Evolutionary conservation across 169 alveolate genomes (phyloP), one percentile per base, ranked within the genome.

Genomic region (Plasmodium blacklocki): DNA sequence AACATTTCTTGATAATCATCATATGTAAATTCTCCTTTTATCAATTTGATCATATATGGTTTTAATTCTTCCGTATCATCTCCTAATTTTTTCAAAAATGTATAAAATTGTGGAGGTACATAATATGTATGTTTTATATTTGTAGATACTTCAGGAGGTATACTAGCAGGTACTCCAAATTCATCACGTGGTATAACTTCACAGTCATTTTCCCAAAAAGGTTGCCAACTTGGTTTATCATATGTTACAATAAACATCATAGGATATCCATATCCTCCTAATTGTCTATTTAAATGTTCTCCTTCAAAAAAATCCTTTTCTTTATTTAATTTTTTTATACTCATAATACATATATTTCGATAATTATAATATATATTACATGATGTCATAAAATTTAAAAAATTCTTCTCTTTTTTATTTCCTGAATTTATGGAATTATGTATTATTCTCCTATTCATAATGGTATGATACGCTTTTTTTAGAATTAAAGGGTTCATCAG

Each of bases 1-100:
- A 96, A 96, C 98, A 96, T 96, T 88, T 96, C 98, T 88, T 96
- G 97, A 85, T 95, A 96, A 88, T 96, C 98, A 59, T 95, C 95
- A 88, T 93, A 94, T 62, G 98, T 96, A 89, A 96, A 92, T 74
- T 93, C 95, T 2, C 97, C 97, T 43, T 78, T 26, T 19, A 93
- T 92, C 15, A 96, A 92, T 93, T 96, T 94, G 72, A 92, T 95
- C 96, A 94, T 94, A 88, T 94, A 95, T 8, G 98, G 98, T 94
- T 93, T 95, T 47, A 96, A 89, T 67, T 90, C 95, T 1, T 97
- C 97, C 9, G 98, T 96, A 62, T 96, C 98, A 75, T 96, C 98
- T 15, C 97, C 98, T 76, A 96, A 91, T 89, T 95, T 96, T 89
- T 96, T 96, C 58, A 96, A 89, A 88, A 96, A 96, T 0, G 97